Conservation (phyloP, 768 basidiomycete genomes). For the Scleroderma bovista region DNA sequence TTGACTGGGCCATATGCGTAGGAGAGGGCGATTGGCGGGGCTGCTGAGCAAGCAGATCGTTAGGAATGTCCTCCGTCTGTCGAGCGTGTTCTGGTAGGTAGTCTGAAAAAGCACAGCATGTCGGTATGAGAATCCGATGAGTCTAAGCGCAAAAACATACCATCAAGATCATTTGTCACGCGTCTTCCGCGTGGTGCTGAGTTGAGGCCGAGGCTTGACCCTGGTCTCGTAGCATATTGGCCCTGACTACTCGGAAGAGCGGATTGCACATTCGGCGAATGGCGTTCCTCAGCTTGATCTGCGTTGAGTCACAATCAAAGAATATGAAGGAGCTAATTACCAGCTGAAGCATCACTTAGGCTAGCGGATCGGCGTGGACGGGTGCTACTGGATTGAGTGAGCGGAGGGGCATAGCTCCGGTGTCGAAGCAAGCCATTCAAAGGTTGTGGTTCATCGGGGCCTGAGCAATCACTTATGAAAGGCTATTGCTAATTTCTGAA, state of each 20-base stretch:
- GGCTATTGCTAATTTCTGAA: slow-evolving; percentile 6
- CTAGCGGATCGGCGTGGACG: slow-evolving; percentile 74
- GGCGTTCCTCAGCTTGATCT: slow-evolving; percentile 22
- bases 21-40: slow-evolving; percentile 53
- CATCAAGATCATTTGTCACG: slow-evolving; percentile 43
- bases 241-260: slow-evolving; percentile 14
- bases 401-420: slow-evolving; percentile 21
- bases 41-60: slow-evolving; percentile 19
- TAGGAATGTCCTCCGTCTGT: slow-evolving; percentile 7
- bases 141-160: slow-evolving; percentile 15
- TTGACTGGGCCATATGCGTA: slow-evolving; percentile 29
- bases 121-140: background rate
- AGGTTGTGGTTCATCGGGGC: slow-evolving; percentile 25
- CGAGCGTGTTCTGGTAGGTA: slow-evolving; percentile 21
- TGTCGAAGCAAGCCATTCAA: slow-evolving; percentile 22
- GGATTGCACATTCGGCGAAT: slow-evolving; percentile 17
- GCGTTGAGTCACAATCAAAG: slow-evolving; percentile 20
- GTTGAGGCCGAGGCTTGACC: slow-evolving; percentile 38
- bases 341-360: slow-evolving; percentile 53
- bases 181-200: slow-evolving; percentile 32
- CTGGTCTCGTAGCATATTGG: slow-evolving; percentile 33
- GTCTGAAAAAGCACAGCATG: slow-evolving; percentile 12
- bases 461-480: slow-evolving; percentile 23
- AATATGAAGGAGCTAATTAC: slow-evolving; percentile 18
- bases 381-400: slow-evolving; percentile 37